A percentile compares a stretch with the other conserved stretches of the same genome.
These are phyloP conservation scores for Obba rivulosa DNA, from an alignment of 768 basidiomycete species.

Conservation along the genomic window DNA sequence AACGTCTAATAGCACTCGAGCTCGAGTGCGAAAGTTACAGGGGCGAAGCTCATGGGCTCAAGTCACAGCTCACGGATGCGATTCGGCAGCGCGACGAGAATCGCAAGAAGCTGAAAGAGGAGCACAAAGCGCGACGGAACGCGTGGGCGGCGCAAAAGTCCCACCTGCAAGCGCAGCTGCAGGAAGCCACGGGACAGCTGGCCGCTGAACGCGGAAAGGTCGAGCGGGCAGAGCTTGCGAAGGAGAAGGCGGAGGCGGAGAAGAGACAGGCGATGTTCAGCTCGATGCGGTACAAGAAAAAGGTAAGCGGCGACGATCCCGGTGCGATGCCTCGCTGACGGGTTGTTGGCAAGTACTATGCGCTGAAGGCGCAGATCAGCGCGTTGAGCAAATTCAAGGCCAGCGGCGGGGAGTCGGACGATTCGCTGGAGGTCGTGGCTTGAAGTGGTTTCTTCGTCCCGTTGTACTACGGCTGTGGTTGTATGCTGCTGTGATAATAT, in stretches of 20 bases:
- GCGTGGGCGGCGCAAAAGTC: neutral
- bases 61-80: constrained; percentile 1
- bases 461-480: too few relatives aligned
- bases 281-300: constrained; percentile 14
- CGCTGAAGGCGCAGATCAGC: too few relatives aligned
- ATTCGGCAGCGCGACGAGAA: constrained; percentile 6
- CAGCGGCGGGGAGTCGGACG: too few relatives aligned
- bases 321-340: too few relatives aligned
- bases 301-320: constrained; percentile 7
- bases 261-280: constrained; percentile 1
- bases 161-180: constrained; percentile 2
- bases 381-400: too few relatives aligned
- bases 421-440: too few relatives aligned
- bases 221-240: neutral
- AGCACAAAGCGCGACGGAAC: neutral
- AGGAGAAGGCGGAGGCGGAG: constrained; percentile 2
- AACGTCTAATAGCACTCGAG: neutral
- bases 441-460: too few relatives aligned
- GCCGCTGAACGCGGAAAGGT: constrained; percentile 1
- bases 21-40: neutral
- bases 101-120: neutral
- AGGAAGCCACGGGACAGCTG: constrained; percentile 2
- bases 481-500: too few relatives aligned
- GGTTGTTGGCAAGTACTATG: too few relatives aligned
- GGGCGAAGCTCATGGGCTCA: neutral